Percentiles rank a stretch among this genome's conserved stretches.
Conservation (phyloP, 768 basidiomycete genomes). For the Coprinopsis sp. region DNA sequence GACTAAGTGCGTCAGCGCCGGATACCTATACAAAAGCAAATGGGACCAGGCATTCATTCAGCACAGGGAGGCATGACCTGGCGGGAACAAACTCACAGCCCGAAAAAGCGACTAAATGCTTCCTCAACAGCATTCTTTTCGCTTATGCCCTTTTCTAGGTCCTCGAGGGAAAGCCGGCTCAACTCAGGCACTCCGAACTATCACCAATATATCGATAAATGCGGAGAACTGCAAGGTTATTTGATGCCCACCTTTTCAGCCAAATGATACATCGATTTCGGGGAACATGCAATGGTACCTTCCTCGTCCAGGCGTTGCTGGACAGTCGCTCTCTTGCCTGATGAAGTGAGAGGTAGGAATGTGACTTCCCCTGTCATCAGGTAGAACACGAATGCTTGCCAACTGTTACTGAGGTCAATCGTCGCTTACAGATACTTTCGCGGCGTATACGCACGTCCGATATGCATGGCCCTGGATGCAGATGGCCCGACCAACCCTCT, state of each 20-base stretch:
- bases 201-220: too few relatives aligned
- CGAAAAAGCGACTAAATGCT: constrained; percentile 9
- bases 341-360: constrained; percentile 5
- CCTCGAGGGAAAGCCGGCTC: constrained; percentile 2
- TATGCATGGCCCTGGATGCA: constrained; percentile 8
- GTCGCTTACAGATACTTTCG: background rate
- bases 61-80: background rate
- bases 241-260: constrained; percentile 19
- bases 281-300: constrained; percentile 21
- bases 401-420: background rate
- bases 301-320: background rate
- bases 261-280: constrained; percentile 36
- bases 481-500: background rate
- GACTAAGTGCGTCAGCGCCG: constrained; percentile 5
- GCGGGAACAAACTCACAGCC: constrained; percentile 6
- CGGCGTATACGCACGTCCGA: background rate
- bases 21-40: background rate
- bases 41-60: background rate
- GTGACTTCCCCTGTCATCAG: constrained; percentile 5
- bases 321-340: background rate
- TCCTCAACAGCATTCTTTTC: constrained; percentile 11
- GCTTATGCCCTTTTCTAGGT: background rate
- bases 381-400: constrained; percentile 8
- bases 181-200: constrained; percentile 3
- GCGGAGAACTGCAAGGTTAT: background rate